Percentiles rank a stretch among this genome's conserved stretches.
phyloP scores from a whole-genome alignment of 2,329 filamentous ascomycete species.

The Epichloe coenophiala region DNA sequence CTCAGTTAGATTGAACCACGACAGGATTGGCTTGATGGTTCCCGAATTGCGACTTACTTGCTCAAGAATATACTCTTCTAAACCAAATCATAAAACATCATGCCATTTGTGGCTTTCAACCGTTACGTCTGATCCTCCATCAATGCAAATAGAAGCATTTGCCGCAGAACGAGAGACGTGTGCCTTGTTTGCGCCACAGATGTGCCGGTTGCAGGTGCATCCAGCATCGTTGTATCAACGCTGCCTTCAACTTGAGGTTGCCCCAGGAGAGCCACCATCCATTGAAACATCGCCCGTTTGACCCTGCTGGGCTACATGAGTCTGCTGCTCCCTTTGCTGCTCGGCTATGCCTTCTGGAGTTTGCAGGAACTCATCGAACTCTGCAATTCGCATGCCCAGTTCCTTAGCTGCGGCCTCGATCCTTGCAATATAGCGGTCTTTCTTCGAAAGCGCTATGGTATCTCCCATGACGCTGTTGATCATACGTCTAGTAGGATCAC shows the following conservation, averaged over 20 bases:
- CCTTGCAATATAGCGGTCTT: constrained; percentile 33
- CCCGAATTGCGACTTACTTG: not conserved
- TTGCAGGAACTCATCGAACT: constrained; percentile 32
- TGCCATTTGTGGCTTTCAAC: not conserved
- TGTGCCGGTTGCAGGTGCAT: too few species aligned
- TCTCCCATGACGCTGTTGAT: constrained; percentile 30
- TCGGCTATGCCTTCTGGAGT: constrained; percentile 14
- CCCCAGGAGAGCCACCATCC: constrained; percentile 5
- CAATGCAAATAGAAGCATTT: not conserved
- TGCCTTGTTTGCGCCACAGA: not conserved
- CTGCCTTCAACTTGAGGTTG: not conserved
- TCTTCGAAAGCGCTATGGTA: constrained; percentile 28
- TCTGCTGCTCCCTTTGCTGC: constrained; percentile 12
- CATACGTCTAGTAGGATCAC: constrained; percentile 11
- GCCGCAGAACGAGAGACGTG: not conserved
- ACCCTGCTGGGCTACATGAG: constrained; percentile 9
- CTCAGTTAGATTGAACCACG: not conserved
- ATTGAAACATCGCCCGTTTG: constrained; percentile 7
- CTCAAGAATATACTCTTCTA: not conserved
- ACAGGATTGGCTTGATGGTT: not conserved
- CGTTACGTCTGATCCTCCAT: not conserved
- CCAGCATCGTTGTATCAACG: not conserved
- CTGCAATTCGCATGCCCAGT: constrained; percentile 37
- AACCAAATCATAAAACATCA: not conserved
- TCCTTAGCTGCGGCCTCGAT: constrained; percentile 41